phyloP scores from a whole-genome alignment of 306 rosid species.

The Vigna unguiculata region DNA sequence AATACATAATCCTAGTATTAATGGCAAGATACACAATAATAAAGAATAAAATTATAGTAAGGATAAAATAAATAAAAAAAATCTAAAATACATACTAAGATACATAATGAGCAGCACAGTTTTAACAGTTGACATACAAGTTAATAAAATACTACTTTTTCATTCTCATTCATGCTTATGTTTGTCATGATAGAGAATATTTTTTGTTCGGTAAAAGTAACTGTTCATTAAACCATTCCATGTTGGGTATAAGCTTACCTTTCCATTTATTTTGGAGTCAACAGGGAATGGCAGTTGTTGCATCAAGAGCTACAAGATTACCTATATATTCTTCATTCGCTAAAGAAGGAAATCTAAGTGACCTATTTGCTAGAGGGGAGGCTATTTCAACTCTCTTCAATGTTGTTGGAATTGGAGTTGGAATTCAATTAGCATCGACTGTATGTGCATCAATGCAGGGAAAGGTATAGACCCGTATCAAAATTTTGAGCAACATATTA shows the following conservation, averaged over 20 bases:
- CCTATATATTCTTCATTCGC: constrained; percentile 98
- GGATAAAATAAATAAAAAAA: too few relatives aligned
- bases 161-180: neutral
- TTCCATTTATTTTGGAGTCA: constrained; percentile 43
- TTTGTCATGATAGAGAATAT: constrained; percentile 5
- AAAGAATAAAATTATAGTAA: too few relatives aligned
- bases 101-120: too few relatives aligned
- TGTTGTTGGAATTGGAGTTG: constrained; percentile 90
- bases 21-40: too few relatives aligned
- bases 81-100: too few relatives aligned
- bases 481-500: neutral
- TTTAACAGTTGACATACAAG: constrained; percentile 24
- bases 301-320: constrained; percentile 96
- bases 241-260: constrained; percentile 8
- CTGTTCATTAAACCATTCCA: constrained; percentile 28
- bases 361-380: constrained; percentile 98
- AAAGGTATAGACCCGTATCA: constrained; percentile 61
- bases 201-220: constrained; percentile 9
- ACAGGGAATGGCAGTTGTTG: constrained; percentile 98
- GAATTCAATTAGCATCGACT: constrained; percentile 94
- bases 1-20: too few relatives aligned
- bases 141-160: constrained; percentile 32
- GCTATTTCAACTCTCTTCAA: constrained; percentile 96
- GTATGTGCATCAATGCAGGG: constrained; percentile 89
- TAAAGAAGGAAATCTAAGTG: constrained; percentile 98